Base-by-base conservation (phyloP, 495 filamentous ascomycete species). In the Penicillium odoratum region DNA sequence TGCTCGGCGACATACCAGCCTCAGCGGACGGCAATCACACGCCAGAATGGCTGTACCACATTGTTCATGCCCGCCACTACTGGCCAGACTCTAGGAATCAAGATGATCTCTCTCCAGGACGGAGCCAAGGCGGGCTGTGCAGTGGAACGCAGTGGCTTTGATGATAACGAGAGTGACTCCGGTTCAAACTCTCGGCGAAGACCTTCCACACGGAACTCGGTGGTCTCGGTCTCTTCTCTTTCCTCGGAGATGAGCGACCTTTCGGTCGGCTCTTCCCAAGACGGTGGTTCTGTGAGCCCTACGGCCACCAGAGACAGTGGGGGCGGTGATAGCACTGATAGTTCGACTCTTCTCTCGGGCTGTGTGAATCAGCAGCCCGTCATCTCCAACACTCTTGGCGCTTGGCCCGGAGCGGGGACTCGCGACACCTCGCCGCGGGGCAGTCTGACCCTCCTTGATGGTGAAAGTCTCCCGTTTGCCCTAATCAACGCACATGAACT, bases 21-120 rank as follows among this genome's bases (percentile, higher is more conserved):
- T 0, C 83, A 85, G 53, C 83, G 93, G 47, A 89, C 89, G 0
- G 81, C 85, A 0, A 82, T 93, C 47, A 83, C 84, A 44, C 81
- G 81, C 31, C 79, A 74, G 21, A 87, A 90, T 76, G 88, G 90
- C 38, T 83, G 85, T 43, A 95, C 89, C 3, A 96, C 90, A 0
- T 78, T 98, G 31, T 94, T 96, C 70, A 98, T 97, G 94, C 94
- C 94, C 4, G 90, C 90, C 3, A 83, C 74, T 53, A 83, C 79
- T 15, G 78, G 78, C 50, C 73, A 78, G 31, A 82, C 79, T 0
- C 67, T 84, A 13, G 86, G 85, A 8, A 80, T 89, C 55, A 89
- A 89, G 68, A 82, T 88, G 57, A 77, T 88, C 11, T 85, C 84
- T 7, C 61, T 78, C 49, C 69, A 76, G 54, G 74, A 78, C 48